A percentile compares a stretch with the other conserved stretches of the same genome.
These are phyloP conservation scores for Saprolegnia diclina DNA, from an alignment of 352 stramenopile genomes.

Conservation along the genomic window DNA sequence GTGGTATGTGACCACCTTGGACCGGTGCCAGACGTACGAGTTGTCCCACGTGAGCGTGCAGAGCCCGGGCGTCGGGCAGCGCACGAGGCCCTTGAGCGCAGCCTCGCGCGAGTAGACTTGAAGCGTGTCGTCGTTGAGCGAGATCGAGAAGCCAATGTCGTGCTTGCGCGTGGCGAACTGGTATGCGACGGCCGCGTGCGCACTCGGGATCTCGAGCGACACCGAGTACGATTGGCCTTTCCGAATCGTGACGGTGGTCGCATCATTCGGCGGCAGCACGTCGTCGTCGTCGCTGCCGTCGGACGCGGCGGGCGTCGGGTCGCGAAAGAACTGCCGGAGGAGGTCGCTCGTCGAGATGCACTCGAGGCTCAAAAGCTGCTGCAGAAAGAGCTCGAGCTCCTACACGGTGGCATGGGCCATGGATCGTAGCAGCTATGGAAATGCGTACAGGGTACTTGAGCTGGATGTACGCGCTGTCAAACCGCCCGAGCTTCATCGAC, in stretches of 20 bases:
- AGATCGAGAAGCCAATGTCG: constrained; percentile 75
- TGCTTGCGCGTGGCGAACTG: constrained; percentile 77
- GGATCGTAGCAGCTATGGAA: not conserved
- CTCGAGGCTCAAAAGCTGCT: constrained; percentile 42
- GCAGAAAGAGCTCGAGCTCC: constrained; percentile 55
- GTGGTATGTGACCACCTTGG: constrained; percentile 71
- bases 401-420: constrained; percentile 4
- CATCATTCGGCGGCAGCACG: constrained; percentile 35
- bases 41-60: constrained; percentile 76
- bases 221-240: constrained; percentile 57
- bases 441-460: constrained; percentile 44
- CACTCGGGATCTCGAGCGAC: constrained; percentile 38
- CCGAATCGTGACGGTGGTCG: constrained; percentile 17
- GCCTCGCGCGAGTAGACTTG: constrained; percentile 64
- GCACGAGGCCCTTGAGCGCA: constrained; percentile 57
- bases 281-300: constrained; percentile 49
- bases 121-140: constrained; percentile 54
- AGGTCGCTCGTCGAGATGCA: constrained; percentile 55
- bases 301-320: constrained; percentile 40
- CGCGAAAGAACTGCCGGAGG: constrained; percentile 54
- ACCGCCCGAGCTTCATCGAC: constrained; percentile 61
- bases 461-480: constrained; percentile 71
- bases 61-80: constrained; percentile 41
- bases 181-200: constrained; percentile 52
- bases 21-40: constrained; percentile 77